phyloP scores from a whole-genome alignment of 352 stramenopile genomes.

The Phytophthora tentaculata region DNA sequence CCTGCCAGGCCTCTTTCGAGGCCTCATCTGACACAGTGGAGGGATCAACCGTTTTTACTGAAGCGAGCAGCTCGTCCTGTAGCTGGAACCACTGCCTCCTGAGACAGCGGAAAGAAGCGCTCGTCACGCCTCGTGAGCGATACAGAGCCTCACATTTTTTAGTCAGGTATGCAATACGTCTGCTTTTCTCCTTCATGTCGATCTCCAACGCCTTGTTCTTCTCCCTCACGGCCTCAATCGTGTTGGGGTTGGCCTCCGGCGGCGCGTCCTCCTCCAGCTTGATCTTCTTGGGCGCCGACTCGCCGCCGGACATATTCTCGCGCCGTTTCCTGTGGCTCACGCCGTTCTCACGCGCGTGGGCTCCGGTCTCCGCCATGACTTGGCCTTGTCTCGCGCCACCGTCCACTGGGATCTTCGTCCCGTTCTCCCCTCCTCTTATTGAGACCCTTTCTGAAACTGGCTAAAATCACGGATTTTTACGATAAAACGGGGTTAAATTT shows the following conservation, averaged over 20 bases:
- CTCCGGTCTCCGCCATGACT: conserved; percentile 38
- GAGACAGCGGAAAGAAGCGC: conserved; percentile 63
- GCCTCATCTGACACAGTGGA: conserved; percentile 19
- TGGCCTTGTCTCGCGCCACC: conserved; percentile 10
- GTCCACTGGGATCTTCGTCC: conserved; percentile 35
- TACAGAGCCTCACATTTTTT: conserved; percentile 78
- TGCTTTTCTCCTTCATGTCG: conserved; percentile 85
- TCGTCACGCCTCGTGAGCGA: conserved; percentile 50
- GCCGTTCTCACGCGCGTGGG: conserved; percentile 35
- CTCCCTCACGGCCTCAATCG: conserved; percentile 73
- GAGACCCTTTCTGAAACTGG: conserved; percentile 17
- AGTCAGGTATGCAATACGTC: conserved; percentile 69
- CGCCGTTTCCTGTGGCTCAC: conserved; percentile 50
- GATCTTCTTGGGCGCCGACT: conserved; percentile 62
- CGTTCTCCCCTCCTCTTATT: conserved; percentile 18
- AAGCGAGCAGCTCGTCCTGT: conserved; percentile 58
- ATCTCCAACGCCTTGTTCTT: conserved; percentile 80
- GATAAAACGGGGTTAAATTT: conserved; percentile 33
- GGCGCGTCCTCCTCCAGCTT: conserved; percentile 67
- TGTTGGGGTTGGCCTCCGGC: conserved; percentile 77
- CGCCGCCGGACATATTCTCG: conserved; percentile 29
- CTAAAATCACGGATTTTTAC: conserved; percentile 23
- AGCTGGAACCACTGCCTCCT: conserved; percentile 71
- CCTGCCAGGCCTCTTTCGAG: conserved; percentile 38
- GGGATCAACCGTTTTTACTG: conserved; percentile 33